Evolutionary conservation across 2,329 filamentous ascomycete genomes (phyloP).

Genomic region (Plectosphaerella plurivora): DNA sequence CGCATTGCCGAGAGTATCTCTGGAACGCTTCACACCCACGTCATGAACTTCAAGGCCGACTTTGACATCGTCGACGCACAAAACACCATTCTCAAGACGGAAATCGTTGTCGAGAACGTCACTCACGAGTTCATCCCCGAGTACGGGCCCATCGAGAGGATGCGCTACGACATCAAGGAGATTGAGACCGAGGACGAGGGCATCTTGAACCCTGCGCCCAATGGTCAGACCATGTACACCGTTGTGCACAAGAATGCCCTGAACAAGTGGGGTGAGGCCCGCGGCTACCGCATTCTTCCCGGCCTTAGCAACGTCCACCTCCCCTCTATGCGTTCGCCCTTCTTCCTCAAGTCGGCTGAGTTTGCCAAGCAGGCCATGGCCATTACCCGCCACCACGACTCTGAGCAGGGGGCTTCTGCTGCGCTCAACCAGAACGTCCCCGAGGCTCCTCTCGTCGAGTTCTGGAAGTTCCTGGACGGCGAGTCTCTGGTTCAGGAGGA

Average conservation of each 20-base stretch:
- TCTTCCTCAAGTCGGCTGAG: slow-evolving; percentile 26
- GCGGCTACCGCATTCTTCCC: slow-evolving; percentile 37
- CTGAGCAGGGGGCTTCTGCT: slow-evolving; percentile 29
- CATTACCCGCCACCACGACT: slow-evolving; percentile 39
- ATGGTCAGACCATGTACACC: slow-evolving; percentile 31
- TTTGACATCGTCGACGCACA: slow-evolving; percentile 20
- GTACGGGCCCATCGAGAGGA: slow-evolving; percentile 21
- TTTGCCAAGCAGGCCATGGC: slow-evolving; percentile 36
- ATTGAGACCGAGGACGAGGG: slow-evolving; percentile 18
- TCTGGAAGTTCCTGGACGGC: slow-evolving; percentile 37
- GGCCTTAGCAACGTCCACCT: slow-evolving; percentile 28
- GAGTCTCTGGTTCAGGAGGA: slow-evolving; percentile 31
- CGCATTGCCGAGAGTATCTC: slow-evolving; percentile 19
- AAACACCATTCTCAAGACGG: slow-evolving; percentile 21
- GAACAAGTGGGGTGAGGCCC: slow-evolving; percentile 34
- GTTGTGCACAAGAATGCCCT: slow-evolving; percentile 27
- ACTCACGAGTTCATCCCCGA: slow-evolving; percentile 26
- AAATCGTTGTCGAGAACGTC: slow-evolving; percentile 18
- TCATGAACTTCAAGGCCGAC: slow-evolving; percentile 22
- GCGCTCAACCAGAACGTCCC: slow-evolving; percentile 32
- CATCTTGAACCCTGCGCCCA: slow-evolving; percentile 27
- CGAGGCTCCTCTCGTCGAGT: slow-evolving; percentile 38
- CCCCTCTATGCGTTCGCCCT: slow-evolving; percentile 28
- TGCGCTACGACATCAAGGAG: slow-evolving; percentile 22
- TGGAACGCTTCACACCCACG: slow-evolving; percentile 21